Evolutionary conservation across 73 alveolate species (phyloP), one percentile per base, ranked within the genome.

Genomic region (Symbiodinium pilosum): DNA sequence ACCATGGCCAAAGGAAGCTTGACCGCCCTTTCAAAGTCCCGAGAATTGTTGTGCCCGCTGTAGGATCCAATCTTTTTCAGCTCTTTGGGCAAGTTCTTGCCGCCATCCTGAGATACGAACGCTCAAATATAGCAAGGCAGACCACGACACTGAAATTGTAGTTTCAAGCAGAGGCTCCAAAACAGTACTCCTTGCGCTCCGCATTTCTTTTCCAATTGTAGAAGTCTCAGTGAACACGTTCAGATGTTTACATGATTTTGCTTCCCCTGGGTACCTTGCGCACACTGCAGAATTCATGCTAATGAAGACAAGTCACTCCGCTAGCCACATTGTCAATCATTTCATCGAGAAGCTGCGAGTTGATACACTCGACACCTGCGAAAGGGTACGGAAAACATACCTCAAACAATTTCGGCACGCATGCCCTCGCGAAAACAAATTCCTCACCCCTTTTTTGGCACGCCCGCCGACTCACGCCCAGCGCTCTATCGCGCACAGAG

Each of bases 21-120:
- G 59, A 87, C n/a, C 12, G 84, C 59, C 28, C 85, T 81, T 9
- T 68, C 85, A 56, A 87, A 87, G 75, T 87, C 94, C n/a, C 94
- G 64, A 24, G 94, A 84, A 26, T 83, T 44, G 68, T 87, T 87
- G 68, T 52, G 68, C n/a, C 34, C 30, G 84, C 94, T 87, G 44
- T 39, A 87, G 64, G 43, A 20, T 5, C 94, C 94, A 6, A 87
- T 84, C 86, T 87, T 87, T 41, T 42, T 41, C 54, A 87, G 54
- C 32, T 56, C 7, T 28, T 14, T 3, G 4, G 94, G 94, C 26
- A 87, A 24, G 1, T 68, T 59, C 5, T 4, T 4, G 9, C 85
- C 64, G 14, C 85, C 68, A 28, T 87, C 94, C 94, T 87, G 2
- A 38, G 86, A 38, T 28, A 52, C 69, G 21, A 20, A 18, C 21